Conservation (phyloP, 805 yeast species). For the Zygosaccharomyces kombuchaensis region DNA sequence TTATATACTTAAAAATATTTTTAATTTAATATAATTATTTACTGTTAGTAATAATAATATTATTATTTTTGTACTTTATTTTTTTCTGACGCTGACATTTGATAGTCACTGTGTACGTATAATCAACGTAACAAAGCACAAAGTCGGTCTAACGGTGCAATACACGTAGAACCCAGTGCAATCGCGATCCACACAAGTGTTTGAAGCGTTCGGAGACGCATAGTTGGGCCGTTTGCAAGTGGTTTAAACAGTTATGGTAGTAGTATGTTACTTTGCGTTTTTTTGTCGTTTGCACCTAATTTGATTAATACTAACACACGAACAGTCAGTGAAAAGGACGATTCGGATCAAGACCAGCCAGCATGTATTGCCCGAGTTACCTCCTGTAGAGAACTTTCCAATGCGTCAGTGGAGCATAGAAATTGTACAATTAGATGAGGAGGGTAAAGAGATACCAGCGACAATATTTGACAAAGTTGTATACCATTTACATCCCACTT, state of each 20-base stretch:
- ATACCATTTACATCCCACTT: constrained; percentile 91
- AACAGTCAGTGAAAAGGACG: constrained; percentile 65
- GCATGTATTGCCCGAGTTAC: constrained; percentile 71
- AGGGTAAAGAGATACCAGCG: constrained; percentile 83
- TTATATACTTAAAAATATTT: not conserved
- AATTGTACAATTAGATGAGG: constrained; percentile 67
- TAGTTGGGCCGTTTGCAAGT: not conserved
- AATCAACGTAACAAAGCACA: not conserved
- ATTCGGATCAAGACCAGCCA: constrained; percentile 85
- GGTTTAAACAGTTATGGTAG: constrained; percentile 18
- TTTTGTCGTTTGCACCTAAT: not conserved
- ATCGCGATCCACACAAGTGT: not conserved
- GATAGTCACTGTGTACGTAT: not conserved
- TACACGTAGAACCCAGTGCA: not conserved
- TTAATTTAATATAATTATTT: not conserved
- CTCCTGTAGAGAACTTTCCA: constrained; percentile 87
- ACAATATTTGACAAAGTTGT: constrained; percentile 86
- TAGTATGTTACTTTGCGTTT: constrained; percentile 18
- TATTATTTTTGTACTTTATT: not conserved
- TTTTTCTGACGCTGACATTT: constrained; percentile 1
- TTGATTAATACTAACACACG: constrained; percentile 10
- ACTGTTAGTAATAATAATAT: not conserved
- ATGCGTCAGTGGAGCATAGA: constrained; percentile 91
- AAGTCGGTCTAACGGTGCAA: not conserved
- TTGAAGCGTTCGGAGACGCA: not conserved